Evolutionary conservation across 179 eudicot genomes (phyloP), one percentile per base, ranked within the genome.

Genomic region (Beta macrorhiza): DNA sequence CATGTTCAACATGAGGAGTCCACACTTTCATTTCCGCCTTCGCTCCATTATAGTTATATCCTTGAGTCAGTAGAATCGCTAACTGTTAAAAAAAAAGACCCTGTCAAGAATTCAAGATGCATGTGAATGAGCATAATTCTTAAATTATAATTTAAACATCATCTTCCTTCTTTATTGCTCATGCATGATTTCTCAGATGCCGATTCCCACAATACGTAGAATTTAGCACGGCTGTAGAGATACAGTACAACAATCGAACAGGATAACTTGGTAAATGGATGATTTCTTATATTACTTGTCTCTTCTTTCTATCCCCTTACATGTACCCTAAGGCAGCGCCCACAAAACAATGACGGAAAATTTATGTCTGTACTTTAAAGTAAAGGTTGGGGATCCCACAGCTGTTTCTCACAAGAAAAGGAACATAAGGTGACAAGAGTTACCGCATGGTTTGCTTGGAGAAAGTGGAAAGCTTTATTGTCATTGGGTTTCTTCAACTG

Each of bases 1-100:
- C 86, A 63, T 80, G 53, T 76, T 80, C 83, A 1, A 84, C 81
- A 15, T 5, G 17, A 62, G 86, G 86, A 57, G 63, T 80, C 81
- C 81, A 84, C 19, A 84, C 86, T 80, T 76, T 76, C 14, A 84
- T 80, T 78, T 84, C 86, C 10, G 83, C 81, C 81, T 84, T 84
- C 16, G 81, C 86, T 0, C 69, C 86, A 63, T 80, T 63, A 22
- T 70, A 84, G 81, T 80, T 80, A 22, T 20, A 76, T 76, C 83
- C 83, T 20, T 17, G 61, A 20, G 83, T 72, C 10, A 76, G 2
- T 15, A 84, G 59, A 51, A 84, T 76, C 4, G 78, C 81, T 1
- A 51, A 52, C 86, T 84, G 77, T 25, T 29, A 72, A 67, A 45
- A 12, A 67, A 29, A 29, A 29, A 29, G 56, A n/a, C 20, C 29